These are phyloP conservation scores for Solanum microdontum DNA, from an alignment of 257 asterid genomes.

Conservation along the genomic window DNA sequence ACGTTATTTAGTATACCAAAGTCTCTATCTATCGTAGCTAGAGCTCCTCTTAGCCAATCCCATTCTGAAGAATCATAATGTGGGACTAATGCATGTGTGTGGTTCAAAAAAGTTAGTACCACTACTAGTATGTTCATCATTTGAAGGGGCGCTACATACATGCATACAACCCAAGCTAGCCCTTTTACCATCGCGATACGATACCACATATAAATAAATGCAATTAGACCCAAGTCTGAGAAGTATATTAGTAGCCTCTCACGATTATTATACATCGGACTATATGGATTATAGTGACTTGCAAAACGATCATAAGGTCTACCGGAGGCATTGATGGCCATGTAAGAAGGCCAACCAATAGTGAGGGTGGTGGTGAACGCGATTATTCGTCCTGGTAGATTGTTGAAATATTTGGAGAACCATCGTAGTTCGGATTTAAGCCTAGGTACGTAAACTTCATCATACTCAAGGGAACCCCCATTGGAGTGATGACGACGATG, in stretches of 20 bases:
- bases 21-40: neutral
- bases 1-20: neutral
- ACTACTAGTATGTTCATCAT: neutral
- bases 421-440: neutral
- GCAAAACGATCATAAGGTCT: neutral
- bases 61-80: neutral
- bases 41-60: neutral
- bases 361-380: neutral
- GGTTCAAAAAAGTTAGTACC: neutral
- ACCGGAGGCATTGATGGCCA: neutral
- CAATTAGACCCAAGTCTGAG: neutral
- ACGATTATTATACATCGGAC: neutral
- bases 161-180: neutral
- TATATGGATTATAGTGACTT: neutral
- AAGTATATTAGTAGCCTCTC: neutral
- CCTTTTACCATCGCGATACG: neutral
- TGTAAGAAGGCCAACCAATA: neutral
- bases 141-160: neutral
- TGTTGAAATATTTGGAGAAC: neutral
- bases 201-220: neutral
- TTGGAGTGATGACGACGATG: neutral
- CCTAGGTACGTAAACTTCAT: neutral
- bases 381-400: neutral
- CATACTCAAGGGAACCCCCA: neutral
- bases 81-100: neutral